These are phyloP conservation scores for Chlorella vulgaris DNA, from an alignment of 139 green algal species.

Conservation along the genomic window DNA sequence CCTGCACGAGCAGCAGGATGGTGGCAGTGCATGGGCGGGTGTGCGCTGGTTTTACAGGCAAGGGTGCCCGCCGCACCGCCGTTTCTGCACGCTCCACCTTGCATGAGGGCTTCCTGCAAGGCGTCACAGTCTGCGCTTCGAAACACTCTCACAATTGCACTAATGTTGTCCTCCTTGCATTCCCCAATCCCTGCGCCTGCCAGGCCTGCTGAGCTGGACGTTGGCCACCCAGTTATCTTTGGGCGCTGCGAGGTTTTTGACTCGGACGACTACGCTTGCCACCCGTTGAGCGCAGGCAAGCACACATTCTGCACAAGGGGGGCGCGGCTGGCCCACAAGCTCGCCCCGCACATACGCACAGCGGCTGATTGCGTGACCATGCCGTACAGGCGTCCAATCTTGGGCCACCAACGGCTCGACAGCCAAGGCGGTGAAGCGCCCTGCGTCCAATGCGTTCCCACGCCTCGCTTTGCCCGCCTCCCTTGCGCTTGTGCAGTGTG, in stretches of 20 bases:
- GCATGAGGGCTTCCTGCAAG: no score
- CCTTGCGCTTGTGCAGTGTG: background rate
- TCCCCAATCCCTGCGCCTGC: no score
- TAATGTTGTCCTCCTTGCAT: no score
- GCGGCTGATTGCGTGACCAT: no score
- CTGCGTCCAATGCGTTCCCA: no score
- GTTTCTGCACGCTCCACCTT: no score
- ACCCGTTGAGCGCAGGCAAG: slow-evolving; percentile 32
- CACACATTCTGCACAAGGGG: background rate
- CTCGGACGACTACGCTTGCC: slow-evolving; percentile 30
- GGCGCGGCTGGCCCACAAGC: background rate
- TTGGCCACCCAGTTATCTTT: background rate
- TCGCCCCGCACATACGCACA: no score
- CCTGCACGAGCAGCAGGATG: background rate
- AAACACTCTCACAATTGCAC: no score
- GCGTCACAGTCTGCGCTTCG: no score
- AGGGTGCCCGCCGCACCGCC: background rate
- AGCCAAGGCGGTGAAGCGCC: no score
- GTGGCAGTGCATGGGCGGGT: background rate
- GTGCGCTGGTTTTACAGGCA: slow-evolving; percentile 36
- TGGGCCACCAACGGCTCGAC: no score
- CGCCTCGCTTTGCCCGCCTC: background rate
- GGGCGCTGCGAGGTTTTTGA: slow-evolving; percentile 34
- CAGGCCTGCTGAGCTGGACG: slow-evolving; percentile 37
- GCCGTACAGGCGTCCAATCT: no score